Evolutionary conservation across 306 rosid species (phyloP).

Genomic region (apple (Malus domestica)): DNA sequence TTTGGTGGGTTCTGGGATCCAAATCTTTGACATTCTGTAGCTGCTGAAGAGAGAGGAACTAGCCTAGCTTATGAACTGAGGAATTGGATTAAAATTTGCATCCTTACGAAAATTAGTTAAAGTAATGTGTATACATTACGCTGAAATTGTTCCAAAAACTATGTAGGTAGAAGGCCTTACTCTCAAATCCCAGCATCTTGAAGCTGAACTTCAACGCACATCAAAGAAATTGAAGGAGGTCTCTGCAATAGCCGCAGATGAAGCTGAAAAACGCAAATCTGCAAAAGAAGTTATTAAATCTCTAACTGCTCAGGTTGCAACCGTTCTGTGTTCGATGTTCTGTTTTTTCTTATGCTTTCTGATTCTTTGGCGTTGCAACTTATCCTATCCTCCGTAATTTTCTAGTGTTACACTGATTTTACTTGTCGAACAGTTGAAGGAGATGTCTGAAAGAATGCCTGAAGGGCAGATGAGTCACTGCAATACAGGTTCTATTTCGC

Average conservation of each 20-base stretch:
- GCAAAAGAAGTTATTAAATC: slow-evolving; percentile 89
- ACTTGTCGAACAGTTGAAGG: slow-evolving; percentile 60
- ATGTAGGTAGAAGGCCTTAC: slow-evolving; percentile 75
- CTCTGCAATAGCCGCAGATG: slow-evolving; percentile 71
- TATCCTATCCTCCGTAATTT: neutral
- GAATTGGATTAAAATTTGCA: neutral
- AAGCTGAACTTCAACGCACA: slow-evolving; percentile 73
- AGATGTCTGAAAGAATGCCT: slow-evolving; percentile 49
- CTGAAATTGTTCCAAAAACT: slow-evolving; percentile 10
- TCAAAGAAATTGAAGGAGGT: slow-evolving; percentile 66
- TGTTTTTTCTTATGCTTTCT: neutral
- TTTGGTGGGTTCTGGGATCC: neutral
- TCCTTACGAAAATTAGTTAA: neutral
- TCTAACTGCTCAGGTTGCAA: slow-evolving; percentile 74
- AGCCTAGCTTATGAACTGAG: neutral
- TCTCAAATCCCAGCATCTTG: slow-evolving; percentile 56
- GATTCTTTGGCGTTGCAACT: neutral
- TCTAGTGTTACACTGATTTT: slow-evolving; percentile 24
- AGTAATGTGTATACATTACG: neutral
- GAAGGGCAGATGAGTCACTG: slow-evolving; percentile 39
- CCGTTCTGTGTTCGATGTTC: slow-evolving; percentile 6
- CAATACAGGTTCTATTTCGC: slow-evolving; percentile 25
- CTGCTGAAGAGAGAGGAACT: neutral
- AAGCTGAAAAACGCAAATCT: slow-evolving; percentile 84
- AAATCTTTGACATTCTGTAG: neutral